Evolutionary conservation across 176 grass and related monocot genomes (phyloP).

Genomic region (Aegilops longissima): DNA sequence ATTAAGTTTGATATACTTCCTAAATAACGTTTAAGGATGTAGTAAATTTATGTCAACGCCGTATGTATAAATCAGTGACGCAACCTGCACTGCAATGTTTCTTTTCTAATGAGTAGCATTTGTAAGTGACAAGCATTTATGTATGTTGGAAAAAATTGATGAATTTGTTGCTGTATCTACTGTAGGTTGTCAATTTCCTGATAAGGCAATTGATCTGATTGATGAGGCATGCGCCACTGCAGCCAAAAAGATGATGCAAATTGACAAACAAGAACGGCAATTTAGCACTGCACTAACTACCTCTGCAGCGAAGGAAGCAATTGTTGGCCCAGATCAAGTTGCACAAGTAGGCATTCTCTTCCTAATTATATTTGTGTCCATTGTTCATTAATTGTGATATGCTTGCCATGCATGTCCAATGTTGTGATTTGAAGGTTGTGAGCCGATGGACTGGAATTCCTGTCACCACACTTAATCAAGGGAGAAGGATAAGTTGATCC

Average conservation of each 20-base stretch:
- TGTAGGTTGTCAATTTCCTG: constrained; percentile 17
- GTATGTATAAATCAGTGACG: background rate
- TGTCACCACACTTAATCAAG: background rate
- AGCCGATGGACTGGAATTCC: constrained; percentile 2
- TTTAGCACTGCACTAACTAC: background rate
- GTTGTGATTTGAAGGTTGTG: background rate
- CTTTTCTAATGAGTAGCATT: background rate
- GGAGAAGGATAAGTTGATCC: constrained; percentile 7
- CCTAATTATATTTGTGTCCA: background rate
- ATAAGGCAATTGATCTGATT: background rate
- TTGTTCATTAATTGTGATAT: background rate
- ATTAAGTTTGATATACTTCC: background rate
- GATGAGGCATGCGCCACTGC: background rate
- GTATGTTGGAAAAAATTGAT: background rate
- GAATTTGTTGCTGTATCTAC: background rate
- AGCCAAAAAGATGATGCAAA: background rate
- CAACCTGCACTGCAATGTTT: background rate
- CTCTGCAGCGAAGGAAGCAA: background rate
- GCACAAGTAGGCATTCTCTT: background rate
- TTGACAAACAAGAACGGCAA: background rate
- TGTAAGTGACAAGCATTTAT: background rate
- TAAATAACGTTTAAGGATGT: background rate
- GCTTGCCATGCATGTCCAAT: background rate
- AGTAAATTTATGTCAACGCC: background rate
- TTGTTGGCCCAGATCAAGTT: background rate